Conservation (phyloP, 108 stramenopile genomes). For the Nitzschia putrida region DNA sequence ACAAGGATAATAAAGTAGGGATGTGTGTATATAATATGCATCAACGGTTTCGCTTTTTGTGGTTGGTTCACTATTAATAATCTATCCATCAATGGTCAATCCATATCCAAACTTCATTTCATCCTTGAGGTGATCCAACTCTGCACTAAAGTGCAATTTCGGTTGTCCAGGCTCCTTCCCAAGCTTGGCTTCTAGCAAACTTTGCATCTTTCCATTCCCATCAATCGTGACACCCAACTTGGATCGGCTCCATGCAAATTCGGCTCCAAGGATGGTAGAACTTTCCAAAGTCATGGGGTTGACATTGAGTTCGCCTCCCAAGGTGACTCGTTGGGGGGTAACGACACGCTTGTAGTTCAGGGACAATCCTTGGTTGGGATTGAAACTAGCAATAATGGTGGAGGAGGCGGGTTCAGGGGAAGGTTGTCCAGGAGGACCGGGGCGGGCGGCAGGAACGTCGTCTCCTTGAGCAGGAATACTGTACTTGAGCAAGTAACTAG, state of each 20-base stretch:
- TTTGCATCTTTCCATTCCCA: constrained; percentile 68
- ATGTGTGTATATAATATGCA: no score
- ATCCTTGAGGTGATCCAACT: constrained; percentile 73
- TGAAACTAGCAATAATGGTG: constrained; percentile 67
- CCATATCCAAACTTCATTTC: no score
- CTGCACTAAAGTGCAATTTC: constrained; percentile 64
- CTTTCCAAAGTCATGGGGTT: constrained; percentile 68
- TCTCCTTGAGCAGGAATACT: constrained; percentile 30
- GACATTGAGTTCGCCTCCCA: constrained; percentile 68
- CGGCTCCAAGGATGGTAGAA: constrained; percentile 72
- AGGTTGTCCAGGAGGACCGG: constrained; percentile 22
- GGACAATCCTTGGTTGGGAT: constrained; percentile 59
- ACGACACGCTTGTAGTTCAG: constrained; percentile 78
- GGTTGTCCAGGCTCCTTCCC: constrained; percentile 79
- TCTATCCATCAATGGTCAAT: constrained; percentile 76
- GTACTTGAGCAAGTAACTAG: constrained; percentile 76
- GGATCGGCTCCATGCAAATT: constrained; percentile 77
- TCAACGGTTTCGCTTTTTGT: no score
- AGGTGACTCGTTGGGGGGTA: constrained; percentile 72
- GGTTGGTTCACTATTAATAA: background rate
- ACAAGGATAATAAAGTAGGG: no score
- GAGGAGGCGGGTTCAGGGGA: constrained; percentile 33
- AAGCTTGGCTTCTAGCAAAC: constrained; percentile 72
- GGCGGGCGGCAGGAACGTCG: background rate
- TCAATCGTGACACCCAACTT: constrained; percentile 73